Conservation (phyloP, 1,284 basidiomycete species). For the Malassezia brasiliensis region DNA sequence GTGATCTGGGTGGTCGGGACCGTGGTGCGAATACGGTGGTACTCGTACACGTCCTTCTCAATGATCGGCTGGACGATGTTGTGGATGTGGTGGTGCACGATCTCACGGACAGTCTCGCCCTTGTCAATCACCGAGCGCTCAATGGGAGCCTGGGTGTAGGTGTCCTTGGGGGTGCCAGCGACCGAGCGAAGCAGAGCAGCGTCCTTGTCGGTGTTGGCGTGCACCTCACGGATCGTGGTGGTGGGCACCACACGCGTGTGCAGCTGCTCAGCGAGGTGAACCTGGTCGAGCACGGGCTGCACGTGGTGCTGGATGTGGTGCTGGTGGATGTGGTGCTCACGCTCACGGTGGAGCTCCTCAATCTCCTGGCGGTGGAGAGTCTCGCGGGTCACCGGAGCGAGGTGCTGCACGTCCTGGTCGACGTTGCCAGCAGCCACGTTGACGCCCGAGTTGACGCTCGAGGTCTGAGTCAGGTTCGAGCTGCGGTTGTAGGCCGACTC, state of each 20-base stretch:
- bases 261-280: conserved; percentile 39
- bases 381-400: conserved; percentile 40
- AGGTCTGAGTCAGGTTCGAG: conserved; percentile 15
- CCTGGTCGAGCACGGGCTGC: conserved; percentile 45
- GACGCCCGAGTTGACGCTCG: conserved; percentile 24
- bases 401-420: conserved; percentile 48
- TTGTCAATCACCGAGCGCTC: conserved; percentile 45
- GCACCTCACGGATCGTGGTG: conserved; percentile 40
- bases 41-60: conserved; percentile 46
- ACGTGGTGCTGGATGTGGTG: conserved; percentile 48
- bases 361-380: conserved; percentile 46
- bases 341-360: conserved; percentile 46
- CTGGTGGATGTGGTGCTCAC: conserved; percentile 46
- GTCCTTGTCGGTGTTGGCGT: conserved; percentile 47
- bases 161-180: conserved; percentile 35
- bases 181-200: conserved; percentile 40
- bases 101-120: conserved; percentile 43
- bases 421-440: conserved; percentile 38
- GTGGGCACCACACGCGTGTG: conserved; percentile 35
- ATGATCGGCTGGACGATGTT: conserved; percentile 48
- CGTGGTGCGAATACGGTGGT: conserved; percentile 43
- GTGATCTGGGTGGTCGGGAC: conserved; percentile 38
- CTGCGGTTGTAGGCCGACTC: conserved; percentile 10
- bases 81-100: conserved; percentile 47
- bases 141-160: conserved; percentile 25